Evolutionary conservation across 495 filamentous ascomycete species (phyloP), one percentile per base, ranked within the genome.

Genomic region (Trichoderma asperelloides): DNA sequence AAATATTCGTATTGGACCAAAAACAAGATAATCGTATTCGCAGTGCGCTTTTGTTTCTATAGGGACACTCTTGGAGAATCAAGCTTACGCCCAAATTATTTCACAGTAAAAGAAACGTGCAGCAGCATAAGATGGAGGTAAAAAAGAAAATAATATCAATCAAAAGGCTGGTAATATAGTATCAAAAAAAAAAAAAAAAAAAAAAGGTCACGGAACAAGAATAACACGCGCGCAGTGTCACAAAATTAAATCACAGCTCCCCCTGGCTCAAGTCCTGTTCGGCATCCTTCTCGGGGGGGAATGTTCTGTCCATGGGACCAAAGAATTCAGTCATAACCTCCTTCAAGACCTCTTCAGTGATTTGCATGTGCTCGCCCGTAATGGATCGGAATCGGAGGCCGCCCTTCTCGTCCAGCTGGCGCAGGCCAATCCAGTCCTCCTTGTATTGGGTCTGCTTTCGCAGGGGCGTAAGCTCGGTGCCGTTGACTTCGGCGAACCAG

Each of bases 361-460:
- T 72, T 67, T 87, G 75, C 96, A 99, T 98, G 80, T 99, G 95
- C 13, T 82, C 79, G 2, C 95, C 95, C 8, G 86, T 81, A 1
- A 83, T 77, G 5, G 80, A 84, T 78, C 84, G 78, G 77, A 97
- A 97, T 63, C 88, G 84, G 69, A 99, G 77, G 25, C 85, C 89
- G 2, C 87, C 91, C 78, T 89, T 86, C 77, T 90, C 81, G 78
- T 96, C 96, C 72, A 99, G 78, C 71, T 77, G 78, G 78, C 84
- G 90, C 78, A 99, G 77, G 1, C 95, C 95, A 25, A 99, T 70
- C 95, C 95, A 99, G 79, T 99, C 95, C 79, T 97, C 91, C 72
- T 84, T 85, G 74, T 97, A 98, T 37, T 97, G 75, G 66, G 75
- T 78, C 67, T 91, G 79, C n/a, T 96, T 83, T 66, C 85, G 79